A percentile compares a stretch with the other conserved stretches of the same genome.
phyloP scores from a whole-genome alignment of 352 stramenopile species.

The Phytopythium cucurbitacearum region DNA sequence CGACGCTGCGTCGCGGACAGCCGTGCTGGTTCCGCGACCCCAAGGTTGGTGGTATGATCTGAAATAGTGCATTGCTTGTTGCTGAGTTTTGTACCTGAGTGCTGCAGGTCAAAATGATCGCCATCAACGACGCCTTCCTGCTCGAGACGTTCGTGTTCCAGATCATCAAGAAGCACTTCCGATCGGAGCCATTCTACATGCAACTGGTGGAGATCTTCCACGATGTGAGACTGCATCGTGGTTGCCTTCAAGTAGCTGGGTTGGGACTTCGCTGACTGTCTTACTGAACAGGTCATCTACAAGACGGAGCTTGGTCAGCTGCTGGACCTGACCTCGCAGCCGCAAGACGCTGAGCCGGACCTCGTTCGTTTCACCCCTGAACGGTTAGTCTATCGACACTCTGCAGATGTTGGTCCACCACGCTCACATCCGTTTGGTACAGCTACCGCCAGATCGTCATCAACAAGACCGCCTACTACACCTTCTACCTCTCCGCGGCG shows the following conservation, averaged over 20 bases:
- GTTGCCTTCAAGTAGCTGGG: neutral
- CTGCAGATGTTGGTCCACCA: neutral
- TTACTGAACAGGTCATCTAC: conserved; percentile 87
- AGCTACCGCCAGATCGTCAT: conserved; percentile 92
- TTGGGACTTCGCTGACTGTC: neutral
- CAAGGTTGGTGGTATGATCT: conserved; percentile 16
- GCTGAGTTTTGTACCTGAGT: conserved; percentile 7
- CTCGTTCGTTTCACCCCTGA: conserved; percentile 93
- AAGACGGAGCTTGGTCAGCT: conserved; percentile 97
- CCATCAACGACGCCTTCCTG: conserved; percentile 97
- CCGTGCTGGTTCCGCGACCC: conserved; percentile 96
- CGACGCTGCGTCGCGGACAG: conserved; percentile 92
- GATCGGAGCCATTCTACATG: conserved; percentile 84
- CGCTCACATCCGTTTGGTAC: conserved; percentile 6
- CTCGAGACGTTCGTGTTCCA: conserved; percentile 93
- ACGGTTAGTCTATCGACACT: conserved; percentile 57
- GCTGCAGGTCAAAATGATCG: conserved; percentile 84
- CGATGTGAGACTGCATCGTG: conserved; percentile 36
- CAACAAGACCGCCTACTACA: conserved; percentile 99
- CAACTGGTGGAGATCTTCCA: conserved; percentile 96
- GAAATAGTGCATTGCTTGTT: conserved; percentile 12
- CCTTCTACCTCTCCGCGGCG: conserved; percentile 97
- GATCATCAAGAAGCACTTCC: conserved; percentile 88
- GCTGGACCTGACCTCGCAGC: conserved; percentile 89
- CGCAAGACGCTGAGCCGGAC: conserved; percentile 73